These are phyloP conservation scores for Bacterosira constricta DNA, from an alignment of 108 stramenopile genomes.

Conservation along the genomic window DNA sequence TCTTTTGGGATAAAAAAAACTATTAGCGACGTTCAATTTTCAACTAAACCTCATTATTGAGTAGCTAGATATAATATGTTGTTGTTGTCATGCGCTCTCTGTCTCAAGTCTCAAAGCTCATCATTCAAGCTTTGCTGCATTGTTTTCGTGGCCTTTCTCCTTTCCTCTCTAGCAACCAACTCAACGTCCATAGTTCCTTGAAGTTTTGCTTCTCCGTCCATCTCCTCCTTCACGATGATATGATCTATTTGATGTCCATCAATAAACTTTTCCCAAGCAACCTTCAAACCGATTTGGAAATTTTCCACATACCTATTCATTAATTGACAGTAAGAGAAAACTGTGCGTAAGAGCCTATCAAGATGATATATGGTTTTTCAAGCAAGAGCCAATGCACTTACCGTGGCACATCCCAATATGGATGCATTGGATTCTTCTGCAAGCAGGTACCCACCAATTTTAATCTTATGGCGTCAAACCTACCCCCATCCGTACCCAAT, in stretches of 20 bases:
- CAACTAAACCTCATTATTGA: too few species aligned
- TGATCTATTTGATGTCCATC: conserved; percentile 54
- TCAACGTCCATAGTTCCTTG: conserved; percentile 14
- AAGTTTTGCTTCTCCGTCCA: background rate
- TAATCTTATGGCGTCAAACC: conserved; percentile 55
- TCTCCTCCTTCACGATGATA: conserved; percentile 57
- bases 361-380: background rate
- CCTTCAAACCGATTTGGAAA: conserved; percentile 62
- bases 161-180: conserved; percentile 12
- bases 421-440: conserved; percentile 85
- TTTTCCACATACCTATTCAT: conserved; percentile 66
- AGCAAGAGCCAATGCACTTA: conserved; percentile 56
- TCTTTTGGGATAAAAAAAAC: too few species aligned
- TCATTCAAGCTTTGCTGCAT: background rate
- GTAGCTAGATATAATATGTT: too few species aligned
- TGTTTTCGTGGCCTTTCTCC: conserved; percentile 1
- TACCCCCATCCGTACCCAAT: conserved; percentile 57
- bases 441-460: conserved; percentile 68
- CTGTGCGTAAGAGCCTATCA: background rate
- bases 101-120: conserved; percentile 10
- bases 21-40: too few species aligned
- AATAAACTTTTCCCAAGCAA: conserved; percentile 70
- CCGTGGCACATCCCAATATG: conserved; percentile 86
- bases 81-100: too few species aligned
- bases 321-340: background rate